Conservation (phyloP, 2,329 filamentous ascomycete species). For the Capronia americana region DNA sequence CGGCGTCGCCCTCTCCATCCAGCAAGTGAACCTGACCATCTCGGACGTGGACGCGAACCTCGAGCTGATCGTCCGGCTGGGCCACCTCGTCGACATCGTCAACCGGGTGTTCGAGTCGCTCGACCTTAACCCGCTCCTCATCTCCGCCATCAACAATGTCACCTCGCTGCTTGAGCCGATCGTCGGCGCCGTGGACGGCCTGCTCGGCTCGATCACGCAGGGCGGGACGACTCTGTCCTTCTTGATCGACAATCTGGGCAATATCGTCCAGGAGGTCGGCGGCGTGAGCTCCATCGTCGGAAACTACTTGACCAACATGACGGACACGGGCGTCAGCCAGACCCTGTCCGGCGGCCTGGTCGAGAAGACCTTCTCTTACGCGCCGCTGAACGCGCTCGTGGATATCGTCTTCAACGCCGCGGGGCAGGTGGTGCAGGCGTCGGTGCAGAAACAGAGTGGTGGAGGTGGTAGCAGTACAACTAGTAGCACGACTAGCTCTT, state of each 20-base stretch:
- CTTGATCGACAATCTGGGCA: constrained; percentile 66
- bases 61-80: constrained; percentile 65
- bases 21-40: constrained; percentile 67
- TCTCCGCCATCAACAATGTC: constrained; percentile 62
- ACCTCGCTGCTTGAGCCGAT: constrained; percentile 60
- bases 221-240: constrained; percentile 62
- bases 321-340: constrained; percentile 47
- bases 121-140: constrained; percentile 67
- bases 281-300: constrained; percentile 64
- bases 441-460: constrained; percentile 25
- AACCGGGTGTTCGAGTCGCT: constrained; percentile 65
- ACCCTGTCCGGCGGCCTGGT: constrained; percentile 40
- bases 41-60: constrained; percentile 65
- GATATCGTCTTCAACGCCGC: constrained; percentile 63
- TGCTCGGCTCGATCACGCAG: constrained; percentile 65
- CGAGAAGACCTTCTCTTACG: constrained; percentile 62
- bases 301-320: constrained; percentile 66
- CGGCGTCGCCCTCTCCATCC: constrained; percentile 54
- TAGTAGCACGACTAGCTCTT: constrained; percentile 11
- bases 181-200: constrained; percentile 63
- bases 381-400: constrained; percentile 58
- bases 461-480: neutral
- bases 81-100: constrained; percentile 66
- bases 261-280: constrained; percentile 66
- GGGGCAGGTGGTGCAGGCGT: constrained; percentile 62